Evolutionary conservation across 192 early-diverging fungal species (phyloP).

Genomic region (Backusella luteola): DNA sequence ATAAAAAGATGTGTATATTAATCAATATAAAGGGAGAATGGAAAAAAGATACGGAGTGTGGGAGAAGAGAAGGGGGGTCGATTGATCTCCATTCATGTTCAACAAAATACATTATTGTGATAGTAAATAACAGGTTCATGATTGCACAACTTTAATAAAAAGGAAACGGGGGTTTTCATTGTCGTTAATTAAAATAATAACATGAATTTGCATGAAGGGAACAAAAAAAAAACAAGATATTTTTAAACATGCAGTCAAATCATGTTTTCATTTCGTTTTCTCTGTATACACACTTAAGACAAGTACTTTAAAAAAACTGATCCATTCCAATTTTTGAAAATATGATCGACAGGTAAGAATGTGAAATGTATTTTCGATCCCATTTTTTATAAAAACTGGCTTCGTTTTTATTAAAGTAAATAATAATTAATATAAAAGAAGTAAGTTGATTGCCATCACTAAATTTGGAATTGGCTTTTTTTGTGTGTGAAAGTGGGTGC

Average conservation of each 20-base stretch:
- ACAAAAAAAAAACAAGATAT: neutral
- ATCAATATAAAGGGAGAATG: neutral
- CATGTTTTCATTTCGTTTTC: no score
- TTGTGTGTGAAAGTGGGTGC: neutral
- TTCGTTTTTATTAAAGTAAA: neutral
- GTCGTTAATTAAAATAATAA: neutral
- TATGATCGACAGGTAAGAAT: neutral
- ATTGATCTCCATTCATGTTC: neutral
- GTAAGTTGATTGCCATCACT: neutral
- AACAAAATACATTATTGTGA: neutral
- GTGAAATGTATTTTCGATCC: neutral
- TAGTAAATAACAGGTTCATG: neutral
- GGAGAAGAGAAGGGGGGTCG: neutral
- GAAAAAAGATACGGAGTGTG: neutral
- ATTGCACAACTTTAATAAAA: neutral
- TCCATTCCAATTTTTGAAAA: neutral
- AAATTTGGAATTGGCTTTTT: neutral
- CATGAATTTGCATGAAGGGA: neutral
- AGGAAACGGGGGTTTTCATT: neutral
- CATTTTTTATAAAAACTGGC: neutral
- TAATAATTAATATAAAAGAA: neutral
- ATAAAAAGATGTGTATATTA: constrained; percentile 1
- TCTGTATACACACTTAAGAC: no score
- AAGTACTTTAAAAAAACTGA: neutral
- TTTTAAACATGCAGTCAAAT: no score